phyloP scores from a whole-genome alignment of 306 rosid species.

The Adenanthera pavonina region DNA sequence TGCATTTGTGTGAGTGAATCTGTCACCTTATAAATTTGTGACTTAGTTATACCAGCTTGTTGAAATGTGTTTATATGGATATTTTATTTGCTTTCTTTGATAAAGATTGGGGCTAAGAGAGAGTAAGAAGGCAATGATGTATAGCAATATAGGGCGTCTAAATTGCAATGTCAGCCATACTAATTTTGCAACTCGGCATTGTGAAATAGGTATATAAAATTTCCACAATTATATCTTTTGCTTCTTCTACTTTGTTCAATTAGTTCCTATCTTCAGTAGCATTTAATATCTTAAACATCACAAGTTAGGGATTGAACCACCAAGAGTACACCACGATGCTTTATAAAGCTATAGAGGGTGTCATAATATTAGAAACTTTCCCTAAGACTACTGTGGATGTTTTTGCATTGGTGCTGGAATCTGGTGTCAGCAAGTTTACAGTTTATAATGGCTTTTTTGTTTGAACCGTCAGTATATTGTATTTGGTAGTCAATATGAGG shows the following conservation, averaged over 20 bases:
- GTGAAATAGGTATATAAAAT: conserved; percentile 69
- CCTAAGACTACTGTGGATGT: conserved; percentile 93
- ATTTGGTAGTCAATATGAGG: conserved; percentile 8
- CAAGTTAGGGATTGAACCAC: conserved; percentile 70
- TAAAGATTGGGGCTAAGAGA: conserved; percentile 94
- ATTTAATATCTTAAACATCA: conserved; percentile 35
- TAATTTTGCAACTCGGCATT: conserved; percentile 75
- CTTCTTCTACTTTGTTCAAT: conserved; percentile 8
- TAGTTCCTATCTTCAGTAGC: conserved; percentile 11
- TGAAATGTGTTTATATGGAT: background rate
- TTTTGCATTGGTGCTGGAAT: conserved; percentile 91
- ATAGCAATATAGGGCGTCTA: conserved; percentile 79
- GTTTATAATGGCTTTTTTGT: conserved; percentile 26
- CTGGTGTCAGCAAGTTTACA: conserved; percentile 81
- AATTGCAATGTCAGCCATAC: conserved; percentile 84
- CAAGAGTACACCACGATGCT: conserved; percentile 78
- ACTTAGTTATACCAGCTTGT: conserved; percentile 5
- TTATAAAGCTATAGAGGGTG: conserved; percentile 92
- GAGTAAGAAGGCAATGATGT: conserved; percentile 94
- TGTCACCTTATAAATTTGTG: conserved; percentile 25
- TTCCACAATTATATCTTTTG: background rate
- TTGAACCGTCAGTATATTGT: conserved; percentile 21
- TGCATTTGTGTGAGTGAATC: conserved; percentile 85
- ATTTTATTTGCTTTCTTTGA: conserved; percentile 23
- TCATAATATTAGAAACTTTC: conserved; percentile 75